Conservation (phyloP, 768 basidiomycete genomes). For the Thelephora ganbajun region DNA sequence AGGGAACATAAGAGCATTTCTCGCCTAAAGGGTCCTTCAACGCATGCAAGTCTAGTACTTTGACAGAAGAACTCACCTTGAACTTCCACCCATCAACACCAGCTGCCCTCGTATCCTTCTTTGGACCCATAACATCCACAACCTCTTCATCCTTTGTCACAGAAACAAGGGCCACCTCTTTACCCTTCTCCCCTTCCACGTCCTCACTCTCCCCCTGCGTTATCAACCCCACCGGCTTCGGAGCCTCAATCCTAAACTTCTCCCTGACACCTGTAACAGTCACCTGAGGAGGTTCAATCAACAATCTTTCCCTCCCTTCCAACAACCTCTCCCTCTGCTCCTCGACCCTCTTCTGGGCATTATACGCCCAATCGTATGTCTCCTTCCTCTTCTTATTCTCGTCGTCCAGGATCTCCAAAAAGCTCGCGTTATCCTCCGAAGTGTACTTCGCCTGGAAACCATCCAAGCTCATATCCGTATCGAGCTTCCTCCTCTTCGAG, state of each 20-base stretch:
- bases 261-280: slow-evolving; percentile 51
- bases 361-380: slow-evolving; percentile 87
- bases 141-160: slow-evolving; percentile 11
- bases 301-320: slow-evolving; percentile 51
- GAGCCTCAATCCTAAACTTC: slow-evolving; percentile 48
- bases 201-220: slow-evolving; percentile 17
- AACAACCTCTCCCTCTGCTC: slow-evolving; percentile 49
- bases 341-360: slow-evolving; percentile 75
- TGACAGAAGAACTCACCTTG: slow-evolving; percentile 44
- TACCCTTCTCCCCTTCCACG: slow-evolving; percentile 14
- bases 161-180: slow-evolving; percentile 15
- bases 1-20: slow-evolving; percentile 91
- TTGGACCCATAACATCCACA: slow-evolving; percentile 71
- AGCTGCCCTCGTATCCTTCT: slow-evolving; percentile 56
- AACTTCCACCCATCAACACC: slow-evolving; percentile 76
- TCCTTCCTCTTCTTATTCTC: slow-evolving; percentile 78
- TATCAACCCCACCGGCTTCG: slow-evolving; percentile 42
- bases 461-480: slow-evolving; percentile 59
- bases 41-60: background rate
- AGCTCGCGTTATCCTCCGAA: slow-evolving; percentile 95
- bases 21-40: slow-evolving; percentile 35
- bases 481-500: slow-evolving; percentile 43
- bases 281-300: slow-evolving; percentile 46
- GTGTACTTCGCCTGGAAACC: slow-evolving; percentile 85
- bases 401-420: slow-evolving; percentile 80